Evolutionary conservation across 495 filamentous ascomycete species (phyloP).

Genomic region (Elasticomyces elasticus): DNA sequence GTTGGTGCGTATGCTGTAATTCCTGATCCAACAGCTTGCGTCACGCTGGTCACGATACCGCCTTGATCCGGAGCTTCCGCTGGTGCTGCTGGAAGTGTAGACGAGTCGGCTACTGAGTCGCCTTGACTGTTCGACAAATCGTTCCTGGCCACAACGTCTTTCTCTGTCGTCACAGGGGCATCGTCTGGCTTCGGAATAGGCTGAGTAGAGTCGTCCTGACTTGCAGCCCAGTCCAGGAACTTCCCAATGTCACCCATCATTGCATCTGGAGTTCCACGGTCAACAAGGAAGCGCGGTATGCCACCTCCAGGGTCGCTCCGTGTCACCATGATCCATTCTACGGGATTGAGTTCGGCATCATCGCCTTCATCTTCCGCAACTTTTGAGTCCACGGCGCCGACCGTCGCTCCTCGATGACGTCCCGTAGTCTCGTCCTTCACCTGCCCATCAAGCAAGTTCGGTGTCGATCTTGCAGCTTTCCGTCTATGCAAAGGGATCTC

Average conservation of each 20-base stretch:
- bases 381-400: constrained; percentile 39
- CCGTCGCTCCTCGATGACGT: constrained; percentile 38
- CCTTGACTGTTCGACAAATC: background rate
- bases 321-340: constrained; percentile 97
- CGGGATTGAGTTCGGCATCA: constrained; percentile 49
- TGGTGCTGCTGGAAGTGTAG: background rate
- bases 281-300: constrained; percentile 89
- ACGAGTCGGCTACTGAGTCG: background rate
- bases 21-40: constrained; percentile 5
- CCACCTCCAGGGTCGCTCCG: constrained; percentile 88
- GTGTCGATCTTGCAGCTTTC: constrained; percentile 25
- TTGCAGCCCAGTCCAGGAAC: constrained; percentile 77
- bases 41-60: constrained; percentile 17
- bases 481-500: constrained; percentile 52
- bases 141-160: background rate
- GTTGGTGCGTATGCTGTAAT: constrained; percentile 17
- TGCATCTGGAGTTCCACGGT: constrained; percentile 75
- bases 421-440: constrained; percentile 11
- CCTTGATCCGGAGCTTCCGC: background rate
- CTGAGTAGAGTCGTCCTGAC: constrained; percentile 32
- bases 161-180: background rate
- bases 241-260: constrained; percentile 75
- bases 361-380: constrained; percentile 37
- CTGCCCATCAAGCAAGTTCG: constrained; percentile 26
- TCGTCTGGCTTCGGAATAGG: constrained; percentile 29